Conservation (phyloP, 1,284 basidiomycete species). For the Irpex sp. region DNA sequence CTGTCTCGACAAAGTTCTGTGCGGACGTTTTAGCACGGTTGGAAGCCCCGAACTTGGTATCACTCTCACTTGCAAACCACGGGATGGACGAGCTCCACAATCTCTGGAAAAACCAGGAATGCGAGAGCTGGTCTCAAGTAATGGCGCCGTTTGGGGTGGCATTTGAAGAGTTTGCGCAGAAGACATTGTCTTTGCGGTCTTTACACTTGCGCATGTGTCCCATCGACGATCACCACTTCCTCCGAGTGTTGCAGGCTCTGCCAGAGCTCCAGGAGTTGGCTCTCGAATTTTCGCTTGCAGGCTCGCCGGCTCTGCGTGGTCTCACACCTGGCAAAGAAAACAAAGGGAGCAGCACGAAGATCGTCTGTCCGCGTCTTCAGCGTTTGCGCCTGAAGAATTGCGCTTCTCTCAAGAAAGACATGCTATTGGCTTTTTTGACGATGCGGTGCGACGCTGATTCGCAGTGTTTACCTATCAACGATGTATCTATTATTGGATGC, state of each 20-base stretch:
- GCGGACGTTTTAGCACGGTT: neutral
- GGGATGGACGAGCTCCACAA: slow-evolving; percentile 2
- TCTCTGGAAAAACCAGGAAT: neutral
- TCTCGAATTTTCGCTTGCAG: slow-evolving; percentile 5
- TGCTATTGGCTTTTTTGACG: neutral
- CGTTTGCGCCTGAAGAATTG: slow-evolving; percentile 3
- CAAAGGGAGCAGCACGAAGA: neutral
- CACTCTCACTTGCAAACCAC: slow-evolving; percentile 1
- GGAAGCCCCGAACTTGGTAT: slow-evolving; percentile 1
- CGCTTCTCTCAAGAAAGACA: slow-evolving; percentile 5
- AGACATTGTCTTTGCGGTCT: neutral
- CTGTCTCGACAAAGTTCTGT: neutral
- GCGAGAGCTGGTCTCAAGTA: neutral
- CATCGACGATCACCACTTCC: slow-evolving; percentile 13
- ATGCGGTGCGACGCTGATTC: neutral
- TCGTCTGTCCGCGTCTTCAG: slow-evolving; percentile 10
- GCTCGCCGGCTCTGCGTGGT: slow-evolving; percentile 12
- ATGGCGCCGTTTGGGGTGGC: slow-evolving; percentile 5
- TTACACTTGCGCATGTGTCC: slow-evolving; percentile 2
- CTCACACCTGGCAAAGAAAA: neutral
- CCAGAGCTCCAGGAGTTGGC: slow-evolving; percentile 8
- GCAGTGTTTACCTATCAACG: too few species aligned
- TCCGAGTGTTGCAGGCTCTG: slow-evolving; percentile 5
- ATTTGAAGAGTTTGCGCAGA: slow-evolving; percentile 2
- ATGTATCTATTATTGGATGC: too few species aligned